Percentiles rank a stretch among this genome's conserved stretches.
phyloP scores from a whole-genome alignment of 805 yeast genomes.

The Debaryomyces prosopidis region DNA sequence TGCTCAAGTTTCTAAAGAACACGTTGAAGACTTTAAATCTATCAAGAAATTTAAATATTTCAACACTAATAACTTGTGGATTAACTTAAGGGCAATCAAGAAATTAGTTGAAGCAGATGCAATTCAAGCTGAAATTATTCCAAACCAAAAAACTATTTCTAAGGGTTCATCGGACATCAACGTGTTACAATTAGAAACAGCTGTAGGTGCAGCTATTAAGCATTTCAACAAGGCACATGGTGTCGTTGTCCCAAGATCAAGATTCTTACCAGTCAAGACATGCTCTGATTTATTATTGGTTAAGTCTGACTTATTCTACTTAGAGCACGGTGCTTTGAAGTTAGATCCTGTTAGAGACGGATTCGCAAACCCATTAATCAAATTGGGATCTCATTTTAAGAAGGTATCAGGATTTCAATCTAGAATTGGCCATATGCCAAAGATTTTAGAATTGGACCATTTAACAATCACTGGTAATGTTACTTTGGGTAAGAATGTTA shows the following conservation, averaged over 20 bases:
- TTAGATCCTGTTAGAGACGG: conserved; percentile 85
- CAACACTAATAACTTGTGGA: conserved; percentile 98
- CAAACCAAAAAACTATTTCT: conserved; percentile 83
- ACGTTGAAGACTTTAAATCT: conserved; percentile 95
- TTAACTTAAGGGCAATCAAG: conserved; percentile 90
- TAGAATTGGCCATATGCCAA: conserved; percentile 94
- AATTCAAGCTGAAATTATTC: conserved; percentile 90
- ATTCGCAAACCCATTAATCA: conserved; percentile 89
- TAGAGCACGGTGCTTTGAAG: conserved; percentile 88
- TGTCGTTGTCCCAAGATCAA: conserved; percentile 95
- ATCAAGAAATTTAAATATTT: conserved; percentile 97
- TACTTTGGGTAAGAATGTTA: conserved; percentile 82
- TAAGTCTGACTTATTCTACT: conserved; percentile 87
- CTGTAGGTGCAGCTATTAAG: conserved; percentile 98
- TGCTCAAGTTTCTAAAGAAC: conserved; percentile 98
- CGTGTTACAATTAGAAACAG: conserved; percentile 95
- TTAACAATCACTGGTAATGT: conserved; percentile 98
- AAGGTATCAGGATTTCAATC: conserved; percentile 89
- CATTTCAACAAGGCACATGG: conserved; percentile 95
- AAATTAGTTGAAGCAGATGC: conserved; percentile 82
- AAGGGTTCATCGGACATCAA: conserved; percentile 76
- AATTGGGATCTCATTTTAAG: conserved; percentile 95
- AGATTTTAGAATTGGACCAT: conserved; percentile 93
- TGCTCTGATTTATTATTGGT: conserved; percentile 93
- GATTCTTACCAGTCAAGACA: conserved; percentile 97